phyloP scores from a whole-genome alignment of 345 rosid species.

The Salix viminalis region DNA sequence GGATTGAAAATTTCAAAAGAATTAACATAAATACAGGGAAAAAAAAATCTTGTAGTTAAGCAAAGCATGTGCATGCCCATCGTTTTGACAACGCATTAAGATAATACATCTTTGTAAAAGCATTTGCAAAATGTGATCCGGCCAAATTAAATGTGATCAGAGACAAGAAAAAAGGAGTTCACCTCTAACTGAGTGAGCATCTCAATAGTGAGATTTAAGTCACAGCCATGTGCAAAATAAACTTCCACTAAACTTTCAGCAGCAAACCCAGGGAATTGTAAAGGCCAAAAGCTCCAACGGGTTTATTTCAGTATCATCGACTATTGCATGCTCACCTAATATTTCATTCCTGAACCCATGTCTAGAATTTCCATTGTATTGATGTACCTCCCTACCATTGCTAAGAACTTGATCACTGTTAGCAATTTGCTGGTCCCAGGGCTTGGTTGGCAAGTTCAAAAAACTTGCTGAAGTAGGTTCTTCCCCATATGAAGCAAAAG shows the following conservation, averaged over 20 bases:
- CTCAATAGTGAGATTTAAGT: conserved; percentile 82
- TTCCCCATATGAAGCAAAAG: conserved; percentile 57
- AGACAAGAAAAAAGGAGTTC: conserved; percentile 3
- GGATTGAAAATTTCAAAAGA: background rate
- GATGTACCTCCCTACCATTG: conserved; percentile 47
- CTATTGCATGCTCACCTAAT: conserved; percentile 42
- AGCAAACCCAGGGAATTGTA: conserved; percentile 92
- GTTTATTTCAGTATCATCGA: conserved; percentile 59
- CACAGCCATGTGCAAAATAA: conserved; percentile 82
- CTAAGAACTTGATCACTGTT: conserved; percentile 54
- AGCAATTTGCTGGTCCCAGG: conserved; percentile 76
- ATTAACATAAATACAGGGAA: no score
- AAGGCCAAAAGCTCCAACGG: conserved; percentile 80
- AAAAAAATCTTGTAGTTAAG: background rate
- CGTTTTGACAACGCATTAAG: background rate
- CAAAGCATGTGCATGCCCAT: background rate
- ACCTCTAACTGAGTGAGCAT: conserved; percentile 99
- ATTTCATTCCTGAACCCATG: conserved; percentile 53
- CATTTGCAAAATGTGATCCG: background rate
- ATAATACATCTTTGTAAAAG: background rate
- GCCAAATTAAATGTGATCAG: conserved; percentile 12
- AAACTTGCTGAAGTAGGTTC: conserved; percentile 45
- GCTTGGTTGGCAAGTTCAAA: conserved; percentile 48
- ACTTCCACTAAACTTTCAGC: conserved; percentile 96
- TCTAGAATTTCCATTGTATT: conserved; percentile 49